Conservation (phyloP, 495 filamentous ascomycete species). For the Lepraria neglecta region DNA sequence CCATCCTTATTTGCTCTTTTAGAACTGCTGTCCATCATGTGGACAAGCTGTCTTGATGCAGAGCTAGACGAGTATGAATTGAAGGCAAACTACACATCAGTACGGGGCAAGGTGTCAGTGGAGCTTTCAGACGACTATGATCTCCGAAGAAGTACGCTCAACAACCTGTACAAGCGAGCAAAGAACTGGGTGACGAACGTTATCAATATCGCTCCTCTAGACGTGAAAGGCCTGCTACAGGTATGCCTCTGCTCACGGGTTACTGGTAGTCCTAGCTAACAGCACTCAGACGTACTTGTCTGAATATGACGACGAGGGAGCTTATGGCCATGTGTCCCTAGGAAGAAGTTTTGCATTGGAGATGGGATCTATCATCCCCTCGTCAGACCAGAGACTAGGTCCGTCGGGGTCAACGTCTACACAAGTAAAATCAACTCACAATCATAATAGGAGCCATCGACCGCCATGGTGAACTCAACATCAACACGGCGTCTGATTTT, state of each 20-base stretch:
- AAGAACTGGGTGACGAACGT: slow-evolving; percentile 70
- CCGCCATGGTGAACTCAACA: slow-evolving; percentile 56
- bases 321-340: slow-evolving; percentile 81
- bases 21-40: slow-evolving; percentile 87
- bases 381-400: slow-evolving; percentile 73
- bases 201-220: slow-evolving; percentile 81
- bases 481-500: slow-evolving; percentile 91
- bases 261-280: background rate
- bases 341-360: slow-evolving; percentile 94
- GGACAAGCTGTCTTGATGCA: slow-evolving; percentile 84
- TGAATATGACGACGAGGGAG: slow-evolving; percentile 80
- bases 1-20: slow-evolving; percentile 84
- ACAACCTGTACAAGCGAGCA: slow-evolving; percentile 69
- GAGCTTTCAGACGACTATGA: slow-evolving; percentile 85
- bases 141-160: slow-evolving; percentile 69
- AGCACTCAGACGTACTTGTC: slow-evolving; percentile 71
- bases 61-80: slow-evolving; percentile 93
- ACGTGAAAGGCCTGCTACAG: slow-evolving; percentile 82
- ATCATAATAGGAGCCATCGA: slow-evolving; percentile 58
- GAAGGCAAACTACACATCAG: slow-evolving; percentile 68
- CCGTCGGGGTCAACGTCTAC: background rate
- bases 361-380: slow-evolving; percentile 80
- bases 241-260: background rate
- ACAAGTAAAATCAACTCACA: background rate
- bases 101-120: slow-evolving; percentile 67